These are phyloP conservation scores for Eucalyptus albens DNA, from an alignment of 345 rosid genomes.

Conservation along the genomic window DNA sequence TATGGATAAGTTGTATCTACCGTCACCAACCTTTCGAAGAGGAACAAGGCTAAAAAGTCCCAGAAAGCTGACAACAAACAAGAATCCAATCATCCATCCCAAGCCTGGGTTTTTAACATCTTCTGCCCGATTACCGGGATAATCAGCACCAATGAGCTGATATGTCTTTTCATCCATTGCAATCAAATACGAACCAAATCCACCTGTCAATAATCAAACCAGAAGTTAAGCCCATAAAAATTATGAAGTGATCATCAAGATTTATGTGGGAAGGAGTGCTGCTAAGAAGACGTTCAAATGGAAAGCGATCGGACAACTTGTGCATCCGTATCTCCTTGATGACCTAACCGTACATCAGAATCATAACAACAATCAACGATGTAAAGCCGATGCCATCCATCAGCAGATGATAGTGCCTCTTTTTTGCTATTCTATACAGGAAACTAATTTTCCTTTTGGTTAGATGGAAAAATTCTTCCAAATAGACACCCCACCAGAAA, in stretches of 20 bases:
- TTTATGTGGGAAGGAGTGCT: neutral
- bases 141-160: conserved; percentile 70
- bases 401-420: neutral
- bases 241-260: neutral
- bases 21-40: conserved; percentile 59
- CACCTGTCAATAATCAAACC: conserved; percentile 29
- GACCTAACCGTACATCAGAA: neutral
- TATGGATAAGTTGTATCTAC: neutral
- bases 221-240: neutral
- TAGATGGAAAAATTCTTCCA: neutral
- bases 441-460: neutral
- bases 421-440: neutral
- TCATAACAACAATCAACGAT: neutral
- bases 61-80: conserved; percentile 79
- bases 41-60: conserved; percentile 89
- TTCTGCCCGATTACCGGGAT: conserved; percentile 64
- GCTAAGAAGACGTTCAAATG: neutral
- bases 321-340: neutral
- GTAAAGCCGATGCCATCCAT: neutral
- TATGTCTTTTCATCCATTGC: conserved; percentile 88
- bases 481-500: neutral
- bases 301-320: neutral
- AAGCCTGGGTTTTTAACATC: conserved; percentile 77
- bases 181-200: conserved; percentile 79
- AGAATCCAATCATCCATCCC: conserved; percentile 86